These are phyloP conservation scores for Bombardia bombarda DNA, from an alignment of 495 filamentous ascomycete species.

Conservation along the genomic window DNA sequence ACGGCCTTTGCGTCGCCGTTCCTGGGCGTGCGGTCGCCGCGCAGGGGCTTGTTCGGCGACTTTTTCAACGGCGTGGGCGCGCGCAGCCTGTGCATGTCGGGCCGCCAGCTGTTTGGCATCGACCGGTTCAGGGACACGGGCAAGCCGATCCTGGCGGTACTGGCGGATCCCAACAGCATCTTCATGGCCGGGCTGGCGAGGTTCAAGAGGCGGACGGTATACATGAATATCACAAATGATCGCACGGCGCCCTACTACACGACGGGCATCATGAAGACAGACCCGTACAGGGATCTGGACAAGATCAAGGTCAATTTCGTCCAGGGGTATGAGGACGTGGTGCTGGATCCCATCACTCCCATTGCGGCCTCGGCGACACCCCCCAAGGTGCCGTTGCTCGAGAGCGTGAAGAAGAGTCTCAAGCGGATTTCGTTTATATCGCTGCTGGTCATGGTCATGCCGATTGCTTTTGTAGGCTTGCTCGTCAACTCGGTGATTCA, in stretches of 20 bases:
- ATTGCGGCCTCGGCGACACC: constrained; percentile 32
- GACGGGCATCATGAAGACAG: constrained; percentile 58
- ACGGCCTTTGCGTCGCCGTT: constrained; percentile 89
- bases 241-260: constrained; percentile 76
- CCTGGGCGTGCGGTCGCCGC: constrained; percentile 73
- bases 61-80: constrained; percentile 79
- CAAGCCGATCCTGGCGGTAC: constrained; percentile 66
- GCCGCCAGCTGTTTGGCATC: constrained; percentile 78
- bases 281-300: constrained; percentile 65
- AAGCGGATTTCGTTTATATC: constrained; percentile 49
- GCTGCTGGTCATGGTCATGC: constrained; percentile 56
- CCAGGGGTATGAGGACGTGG: constrained; percentile 61
- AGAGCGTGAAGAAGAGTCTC: constrained; percentile 21
- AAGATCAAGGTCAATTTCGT: constrained; percentile 63
- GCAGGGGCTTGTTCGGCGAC: constrained; percentile 55
- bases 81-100: constrained; percentile 67
- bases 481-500: constrained; percentile 69
- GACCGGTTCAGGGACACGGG: constrained; percentile 79
- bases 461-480: constrained; percentile 60
- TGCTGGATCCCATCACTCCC: constrained; percentile 64
- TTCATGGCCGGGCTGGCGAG: constrained; percentile 71
- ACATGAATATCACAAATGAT: constrained; percentile 83
- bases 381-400: constrained; percentile 14
- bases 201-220: constrained; percentile 67
- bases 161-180: constrained; percentile 77